Base-by-base conservation (phyloP, 768 basidiomycete species). In the Hysterangium stoloniferum region DNA sequence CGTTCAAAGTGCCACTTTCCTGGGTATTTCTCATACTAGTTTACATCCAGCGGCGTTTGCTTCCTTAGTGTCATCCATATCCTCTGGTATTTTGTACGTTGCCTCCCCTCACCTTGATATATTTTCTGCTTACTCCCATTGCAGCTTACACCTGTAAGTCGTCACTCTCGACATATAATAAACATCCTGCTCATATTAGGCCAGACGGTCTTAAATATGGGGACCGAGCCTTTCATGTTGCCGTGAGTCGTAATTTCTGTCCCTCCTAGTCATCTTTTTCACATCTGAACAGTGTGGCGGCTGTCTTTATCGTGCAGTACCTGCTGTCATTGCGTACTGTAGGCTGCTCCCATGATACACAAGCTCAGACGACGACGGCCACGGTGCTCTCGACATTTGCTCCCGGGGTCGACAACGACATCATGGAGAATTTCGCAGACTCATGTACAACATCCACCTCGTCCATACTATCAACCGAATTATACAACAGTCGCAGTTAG, bases 91-190 rank as follows among this genome's bases (percentile, higher is more conserved):
- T 41, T 50, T 42, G 48, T 50, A 29, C 27, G 48, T 41, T 27
- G 13, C n/a, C n/a, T n/a, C n/a, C n/a, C 4, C 29, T 11, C 44
- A 15, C 17, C 19, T 38, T 42, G 3, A 22, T 24, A 28, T 8
- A 17, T 17, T 40, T n/a, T 40, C 6, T 19, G 9, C 6, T 40
- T 40, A n/a, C 38, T 17, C 6, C 38, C 6, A n/a, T 40, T 40
- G 38, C 28, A 50, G 48, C 38, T 50, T 42, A 38, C 48, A 31
- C 25, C 48, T n/a, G 48, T 50, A 27, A 50, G 22, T 28, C 5
- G 12, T 5, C 17, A 12, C 9, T 9, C 13, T 9, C 12, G 40
- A 9, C 13, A 9, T 42, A 9, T n/a, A 42, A 42, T 9, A 20
- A n/a, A 12, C 40, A n/a, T 20, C 22, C 9, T 9, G 9, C 27